These are phyloP conservation scores for Exsudoporus frostii DNA, from an alignment of 768 basidiomycete genomes.

Conservation along the genomic window DNA sequence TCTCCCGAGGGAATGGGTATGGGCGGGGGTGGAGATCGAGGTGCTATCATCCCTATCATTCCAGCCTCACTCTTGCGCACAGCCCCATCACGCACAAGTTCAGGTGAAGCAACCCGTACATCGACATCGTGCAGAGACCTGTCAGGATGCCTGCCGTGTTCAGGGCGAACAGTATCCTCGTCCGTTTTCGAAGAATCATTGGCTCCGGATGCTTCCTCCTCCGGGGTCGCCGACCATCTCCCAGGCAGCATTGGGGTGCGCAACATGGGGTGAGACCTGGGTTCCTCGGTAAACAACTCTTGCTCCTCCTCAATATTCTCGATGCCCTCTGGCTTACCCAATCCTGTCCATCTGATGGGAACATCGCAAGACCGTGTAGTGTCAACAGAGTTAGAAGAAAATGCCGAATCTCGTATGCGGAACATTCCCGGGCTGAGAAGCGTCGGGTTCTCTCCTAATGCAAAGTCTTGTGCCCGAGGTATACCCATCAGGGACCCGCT, in stretches of 20 bases:
- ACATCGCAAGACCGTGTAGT: conserved; percentile 47
- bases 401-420: conserved; percentile 56
- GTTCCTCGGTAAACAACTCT: conserved; percentile 28
- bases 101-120: conserved; percentile 53
- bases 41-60: conserved; percentile 48
- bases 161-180: conserved; percentile 25
- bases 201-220: conserved; percentile 43
- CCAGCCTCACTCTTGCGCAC: conserved; percentile 64
- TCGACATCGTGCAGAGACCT: conserved; percentile 46
- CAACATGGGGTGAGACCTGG: conserved; percentile 21
- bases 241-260: conserved; percentile 47
- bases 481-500: conserved; percentile 11
- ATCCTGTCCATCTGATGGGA: conserved; percentile 63
- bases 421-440: conserved; percentile 60
- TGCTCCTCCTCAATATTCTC: conserved; percentile 36
- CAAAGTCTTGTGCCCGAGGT: conserved; percentile 21
- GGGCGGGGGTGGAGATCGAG: conserved; percentile 24
- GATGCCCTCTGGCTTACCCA: conserved; percentile 37
- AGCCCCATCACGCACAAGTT: conserved; percentile 41
- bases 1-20: conserved; percentile 30
- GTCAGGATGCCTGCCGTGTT: conserved; percentile 29
- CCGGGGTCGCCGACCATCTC: conserved; percentile 53
- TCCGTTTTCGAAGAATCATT: conserved; percentile 26
- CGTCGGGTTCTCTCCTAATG: conserved; percentile 24
- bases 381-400: conserved; percentile 46